Base-by-base conservation (phyloP, 495 filamentous ascomycete species). In the Penicillium pulvis region DNA sequence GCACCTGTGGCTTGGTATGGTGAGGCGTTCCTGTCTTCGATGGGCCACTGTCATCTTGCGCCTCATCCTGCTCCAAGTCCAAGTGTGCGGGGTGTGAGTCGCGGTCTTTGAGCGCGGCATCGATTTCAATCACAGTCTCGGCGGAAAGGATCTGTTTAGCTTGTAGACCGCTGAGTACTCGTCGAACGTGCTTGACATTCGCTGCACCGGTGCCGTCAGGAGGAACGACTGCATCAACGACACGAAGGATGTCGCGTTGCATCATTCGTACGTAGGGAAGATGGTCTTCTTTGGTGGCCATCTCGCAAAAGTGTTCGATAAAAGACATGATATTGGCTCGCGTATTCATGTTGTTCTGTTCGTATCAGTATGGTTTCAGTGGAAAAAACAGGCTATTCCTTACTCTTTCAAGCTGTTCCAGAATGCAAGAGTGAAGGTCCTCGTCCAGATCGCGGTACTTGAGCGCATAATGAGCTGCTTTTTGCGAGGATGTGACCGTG, bases 321-420 rank as follows among this genome's bases (percentile, higher is more conserved):
- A 99, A 98, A 76, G 94, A 98, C 89, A 99, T 93, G 72, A 99
- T 97, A 67, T 99, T 99, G 31, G 96, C 95, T 45, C 93, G 81
- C 47, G 87, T 96, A 76, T 99, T 99, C 88, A 98, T 95, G 60
- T 87, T 91, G 65, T 90, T 95, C 84, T 93, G 26, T 3, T 23
- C 20, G 20, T 2, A 23, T 23, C 2, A 23, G 20, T 23, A 23
- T 23, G 20, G 2, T 23, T 23, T 23, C 20, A 23, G 20, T 23
- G 20, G 20, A 23, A 23, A 23, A 23, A 23, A 23, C 20, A 23
- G 20, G 16, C 11, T 39, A 28, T 30, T 50, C 66, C 76, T 60
- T 71, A 92, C 92, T 63, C 83, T 79, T 69, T 97, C 94, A 4
- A 99, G 81, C 73, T 97, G 92, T 75, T 99, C 94, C 30, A 99